Percentiles rank a stretch among this genome's conserved stretches.
phyloP scores from a whole-genome alignment of 2,329 filamentous ascomycete species.

The Didymella lethalis region DNA sequence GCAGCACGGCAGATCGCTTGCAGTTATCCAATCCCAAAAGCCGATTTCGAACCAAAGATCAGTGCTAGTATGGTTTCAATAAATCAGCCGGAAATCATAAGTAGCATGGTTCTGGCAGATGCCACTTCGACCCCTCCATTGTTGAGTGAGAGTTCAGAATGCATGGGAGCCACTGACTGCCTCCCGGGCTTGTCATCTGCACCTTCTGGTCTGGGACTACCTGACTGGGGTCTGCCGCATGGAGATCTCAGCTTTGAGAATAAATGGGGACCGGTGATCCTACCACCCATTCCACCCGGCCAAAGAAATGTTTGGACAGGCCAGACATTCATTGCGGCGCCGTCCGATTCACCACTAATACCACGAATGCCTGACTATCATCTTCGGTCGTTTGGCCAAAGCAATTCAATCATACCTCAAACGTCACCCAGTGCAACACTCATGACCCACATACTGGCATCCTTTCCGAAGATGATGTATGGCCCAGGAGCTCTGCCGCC shows the following conservation, averaged over 20 bases:
- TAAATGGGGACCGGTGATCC: not conserved
- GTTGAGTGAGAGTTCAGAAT: not conserved
- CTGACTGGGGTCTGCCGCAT: not conserved
- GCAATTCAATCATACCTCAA: not conserved
- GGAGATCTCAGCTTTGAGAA: not conserved
- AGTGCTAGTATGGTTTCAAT: not conserved
- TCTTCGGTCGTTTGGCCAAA: not conserved
- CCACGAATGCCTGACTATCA: not conserved
- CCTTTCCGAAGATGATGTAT: not conserved
- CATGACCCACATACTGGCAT: conserved; percentile 1
- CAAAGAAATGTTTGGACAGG: not conserved
- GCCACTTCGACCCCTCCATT: not conserved
- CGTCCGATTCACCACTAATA: not conserved
- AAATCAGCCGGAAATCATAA: not conserved
- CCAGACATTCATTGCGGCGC: not conserved
- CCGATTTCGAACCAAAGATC: not conserved
- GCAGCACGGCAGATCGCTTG: not conserved
- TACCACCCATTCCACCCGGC: not conserved
- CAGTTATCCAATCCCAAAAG: not conserved
- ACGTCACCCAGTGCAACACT: not conserved
- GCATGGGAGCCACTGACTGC: not conserved
- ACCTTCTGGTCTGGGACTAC: not conserved
- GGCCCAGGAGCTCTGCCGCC: not conserved
- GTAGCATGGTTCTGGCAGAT: not conserved
- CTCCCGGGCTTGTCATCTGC: not conserved